Evolutionary conservation across 2,329 filamentous ascomycete genomes (phyloP).

Genomic region (Claviceps fusiformis): DNA sequence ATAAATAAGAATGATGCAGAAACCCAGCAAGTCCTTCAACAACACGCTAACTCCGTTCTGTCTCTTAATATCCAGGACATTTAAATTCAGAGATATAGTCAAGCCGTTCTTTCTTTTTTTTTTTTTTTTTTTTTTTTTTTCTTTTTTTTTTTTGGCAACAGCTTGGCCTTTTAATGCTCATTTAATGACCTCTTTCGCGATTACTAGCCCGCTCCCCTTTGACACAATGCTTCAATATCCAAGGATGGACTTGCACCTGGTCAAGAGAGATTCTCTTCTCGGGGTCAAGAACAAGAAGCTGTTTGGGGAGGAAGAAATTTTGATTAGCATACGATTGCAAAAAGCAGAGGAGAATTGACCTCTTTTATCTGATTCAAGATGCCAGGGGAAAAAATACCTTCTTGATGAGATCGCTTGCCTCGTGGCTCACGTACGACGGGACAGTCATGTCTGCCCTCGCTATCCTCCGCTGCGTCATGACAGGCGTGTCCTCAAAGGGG

Average conservation of each 20-base stretch:
- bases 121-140: not conserved
- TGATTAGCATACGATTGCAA: slow-evolving; percentile 11
- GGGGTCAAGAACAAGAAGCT: slow-evolving; percentile 83
- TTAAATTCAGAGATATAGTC: slow-evolving; percentile 3
- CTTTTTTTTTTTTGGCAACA: not conserved
- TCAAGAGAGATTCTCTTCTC: slow-evolving; percentile 87
- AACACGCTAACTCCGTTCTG: slow-evolving; percentile 5
- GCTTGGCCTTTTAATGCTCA: slow-evolving; percentile 7
- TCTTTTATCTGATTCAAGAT: too few relatives aligned
- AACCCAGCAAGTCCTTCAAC: slow-evolving; percentile 3
- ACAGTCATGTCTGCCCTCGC: slow-evolving; percentile 82
- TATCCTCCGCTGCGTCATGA: slow-evolving; percentile 90
- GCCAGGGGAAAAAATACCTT: slow-evolving; percentile 36
- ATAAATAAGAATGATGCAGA: not conserved
- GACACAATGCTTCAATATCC: slow-evolving; percentile 92
- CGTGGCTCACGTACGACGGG: slow-evolving; percentile 76
- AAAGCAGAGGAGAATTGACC: not conserved
- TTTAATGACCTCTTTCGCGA: slow-evolving; percentile 29
- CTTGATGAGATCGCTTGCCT: slow-evolving; percentile 87
- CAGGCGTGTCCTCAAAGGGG: slow-evolving; percentile 87
- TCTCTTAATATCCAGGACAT: slow-evolving; percentile 3
- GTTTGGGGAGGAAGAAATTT: slow-evolving; percentile 5
- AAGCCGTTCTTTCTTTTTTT: not conserved
- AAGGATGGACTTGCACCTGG: slow-evolving; percentile 78
- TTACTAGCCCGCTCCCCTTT: slow-evolving; percentile 42